A percentile compares a stretch with the other conserved stretches of the same genome.
Evolutionary conservation across 202 grass and related monocot genomes (phyloP).

Genomic region (Setaria viridis): DNA sequence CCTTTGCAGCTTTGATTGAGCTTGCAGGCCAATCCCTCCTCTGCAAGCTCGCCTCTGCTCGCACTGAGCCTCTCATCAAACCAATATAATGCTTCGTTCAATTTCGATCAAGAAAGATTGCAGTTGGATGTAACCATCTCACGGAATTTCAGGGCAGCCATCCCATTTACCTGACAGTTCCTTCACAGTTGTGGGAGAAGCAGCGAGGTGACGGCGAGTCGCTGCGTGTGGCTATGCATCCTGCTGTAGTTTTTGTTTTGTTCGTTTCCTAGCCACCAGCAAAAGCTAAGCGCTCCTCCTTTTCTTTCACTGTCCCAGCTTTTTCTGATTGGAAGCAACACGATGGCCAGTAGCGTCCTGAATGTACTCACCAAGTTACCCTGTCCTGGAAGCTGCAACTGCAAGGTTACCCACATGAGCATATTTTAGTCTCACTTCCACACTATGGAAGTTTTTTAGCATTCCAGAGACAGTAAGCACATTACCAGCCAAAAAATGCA

Average conservation of each 20-base stretch:
- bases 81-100: not conserved
- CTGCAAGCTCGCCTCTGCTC: not conserved
- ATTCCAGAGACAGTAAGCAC: not conserved
- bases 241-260: slow-evolving; percentile 23
- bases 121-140: not conserved
- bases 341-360: not conserved
- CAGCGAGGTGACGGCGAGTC: not conserved
- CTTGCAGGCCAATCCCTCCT: not conserved
- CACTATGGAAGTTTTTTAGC: not conserved
- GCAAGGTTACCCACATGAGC: not conserved
- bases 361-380: not conserved
- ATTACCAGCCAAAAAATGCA: slow-evolving; percentile 11
- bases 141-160: slow-evolving; percentile 3
- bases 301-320: not conserved
- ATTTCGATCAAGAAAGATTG: not conserved
- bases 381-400: not conserved
- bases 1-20: not conserved
- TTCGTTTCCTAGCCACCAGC: slow-evolving; percentile 7
- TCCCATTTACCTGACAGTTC: not conserved
- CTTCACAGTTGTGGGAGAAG: not conserved
- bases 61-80: not conserved
- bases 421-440: not conserved
- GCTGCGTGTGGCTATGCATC: not conserved
- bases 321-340: slow-evolving; percentile 25
- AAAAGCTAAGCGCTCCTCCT: not conserved